Percentiles rank a stretch among this genome's conserved stretches.
These are phyloP conservation scores for Talaromyces rugulosus DNA, from an alignment of 2,329 filamentous ascomycete genomes.

Conservation along the genomic window DNA sequence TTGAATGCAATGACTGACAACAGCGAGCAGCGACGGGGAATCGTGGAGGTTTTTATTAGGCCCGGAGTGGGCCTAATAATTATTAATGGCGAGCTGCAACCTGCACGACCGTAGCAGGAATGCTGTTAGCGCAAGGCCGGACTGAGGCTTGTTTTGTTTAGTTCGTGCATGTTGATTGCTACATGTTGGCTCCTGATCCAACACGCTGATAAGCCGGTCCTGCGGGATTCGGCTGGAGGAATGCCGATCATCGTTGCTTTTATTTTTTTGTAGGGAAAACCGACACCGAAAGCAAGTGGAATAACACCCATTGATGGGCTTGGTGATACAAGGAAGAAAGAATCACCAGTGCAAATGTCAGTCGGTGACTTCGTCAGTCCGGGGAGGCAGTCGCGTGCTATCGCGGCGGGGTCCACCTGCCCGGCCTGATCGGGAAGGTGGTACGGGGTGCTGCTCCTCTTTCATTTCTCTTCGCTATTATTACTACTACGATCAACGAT, in stretches of 20 bases:
- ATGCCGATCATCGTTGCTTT: background rate
- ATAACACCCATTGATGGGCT: background rate
- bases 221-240: background rate
- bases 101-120: background rate
- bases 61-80: background rate
- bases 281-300: background rate
- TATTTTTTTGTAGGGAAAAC: background rate
- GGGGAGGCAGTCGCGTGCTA: background rate
- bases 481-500: background rate
- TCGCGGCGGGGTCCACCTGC: background rate
- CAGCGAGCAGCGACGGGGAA: background rate
- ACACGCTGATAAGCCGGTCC: background rate
- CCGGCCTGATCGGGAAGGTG: background rate
- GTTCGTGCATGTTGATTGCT: background rate
- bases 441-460: background rate
- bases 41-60: constrained; percentile 6
- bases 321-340: background rate
- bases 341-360: background rate
- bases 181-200: background rate
- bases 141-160: constrained; percentile 9
- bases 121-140: constrained; percentile 7
- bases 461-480: background rate
- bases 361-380: background rate
- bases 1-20: background rate
- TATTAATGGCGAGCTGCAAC: background rate